Evolutionary conservation across 31 red algal species (phyloP), one percentile per base, ranked within the genome.

Genomic region (Asparagopsis taxiformis): DNA sequence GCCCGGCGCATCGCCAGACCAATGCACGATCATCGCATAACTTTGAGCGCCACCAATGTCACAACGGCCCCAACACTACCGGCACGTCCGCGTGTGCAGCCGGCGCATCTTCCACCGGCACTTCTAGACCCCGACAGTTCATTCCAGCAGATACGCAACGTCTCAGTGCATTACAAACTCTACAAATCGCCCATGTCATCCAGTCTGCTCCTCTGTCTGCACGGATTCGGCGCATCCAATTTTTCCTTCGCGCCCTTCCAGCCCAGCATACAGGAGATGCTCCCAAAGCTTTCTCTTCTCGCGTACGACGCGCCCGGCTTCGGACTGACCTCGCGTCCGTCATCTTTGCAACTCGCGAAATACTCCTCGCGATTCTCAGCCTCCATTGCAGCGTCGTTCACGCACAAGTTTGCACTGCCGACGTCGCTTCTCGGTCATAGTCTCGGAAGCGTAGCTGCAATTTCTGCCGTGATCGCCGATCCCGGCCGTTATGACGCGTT

Each of bases 241-340:
- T 76, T 70, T 34, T 87, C 82, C 43, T 87, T 87, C 62, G 39
- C 51, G 1, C 51, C 46, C 36, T 31, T 59, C 1, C 55, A 37
- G 15, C 68, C 68, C 50, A 8, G 23, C 11, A 13, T 31, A 8
- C 33, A 49, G 15, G 17, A 31, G 0, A 16, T 62, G 10, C 58
- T 34, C 70, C 33, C 68, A 1, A 32, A 44, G 10, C 43, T 55
- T 51, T 29, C 35, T 62, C 34, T 64, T 25, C 9, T 87, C 16
- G 36, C 72, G 2, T 87, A 64, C 55, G 82, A 87, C 39, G 51
- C 72, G 24, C 72, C 72, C 15, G 82, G 70, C 30, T 87, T 87
- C 46, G 82, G 82, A 21, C 62, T 87, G 29, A 87, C 82, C 24
- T 76, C 82, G 23, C 82, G 82, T 30, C 82, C 82, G 0, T 19